phyloP scores from a whole-genome alignment of 2,329 filamentous ascomycete genomes.

The Mollisiaceae sp. region DNA sequence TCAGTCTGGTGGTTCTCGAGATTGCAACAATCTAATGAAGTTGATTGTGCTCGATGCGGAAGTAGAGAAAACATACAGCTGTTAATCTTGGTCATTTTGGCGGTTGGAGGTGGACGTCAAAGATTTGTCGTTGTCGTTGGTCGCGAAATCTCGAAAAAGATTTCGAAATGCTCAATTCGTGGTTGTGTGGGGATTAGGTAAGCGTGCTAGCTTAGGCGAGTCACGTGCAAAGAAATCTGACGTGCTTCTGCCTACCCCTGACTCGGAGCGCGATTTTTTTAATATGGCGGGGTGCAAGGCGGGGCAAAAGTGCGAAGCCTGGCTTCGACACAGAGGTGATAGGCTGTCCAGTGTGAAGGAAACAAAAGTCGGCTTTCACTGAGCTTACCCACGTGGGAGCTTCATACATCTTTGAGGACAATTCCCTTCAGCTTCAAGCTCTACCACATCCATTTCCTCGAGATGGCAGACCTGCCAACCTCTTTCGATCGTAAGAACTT shows the following conservation, averaged over 20 bases:
- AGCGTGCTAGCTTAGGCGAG: not conserved
- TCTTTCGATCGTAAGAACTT: slow-evolving; percentile 32
- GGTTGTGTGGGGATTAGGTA: not conserved
- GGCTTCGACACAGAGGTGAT: not conserved
- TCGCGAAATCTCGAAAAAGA: slow-evolving; percentile 20
- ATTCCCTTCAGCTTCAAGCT: not conserved
- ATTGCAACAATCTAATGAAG: not conserved
- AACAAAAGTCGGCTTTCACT: not conserved
- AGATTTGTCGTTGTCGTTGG: slow-evolving; percentile 32
- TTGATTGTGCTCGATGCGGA: slow-evolving; percentile 9
- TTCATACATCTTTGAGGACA: not conserved
- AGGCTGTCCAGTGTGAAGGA: not conserved
- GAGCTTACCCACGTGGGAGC: slow-evolving; percentile 22
- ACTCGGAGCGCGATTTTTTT: not conserved
- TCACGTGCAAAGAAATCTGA: not conserved
- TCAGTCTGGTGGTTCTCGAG: slow-evolving; percentile 13
- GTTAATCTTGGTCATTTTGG: slow-evolving; percentile 76
- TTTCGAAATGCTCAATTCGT: not conserved
- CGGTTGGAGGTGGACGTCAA: slow-evolving; percentile 40
- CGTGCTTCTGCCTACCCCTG: not conserved
- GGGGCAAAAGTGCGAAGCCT: slow-evolving; percentile 11
- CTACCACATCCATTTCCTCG: not conserved
- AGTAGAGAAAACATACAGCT: slow-evolving; percentile 49
- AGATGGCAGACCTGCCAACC: slow-evolving; percentile 38
- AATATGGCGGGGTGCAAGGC: slow-evolving; percentile 20